Conservation (phyloP, 371 early-diverging fungal species). For the Rhizopus sp. region DNA sequence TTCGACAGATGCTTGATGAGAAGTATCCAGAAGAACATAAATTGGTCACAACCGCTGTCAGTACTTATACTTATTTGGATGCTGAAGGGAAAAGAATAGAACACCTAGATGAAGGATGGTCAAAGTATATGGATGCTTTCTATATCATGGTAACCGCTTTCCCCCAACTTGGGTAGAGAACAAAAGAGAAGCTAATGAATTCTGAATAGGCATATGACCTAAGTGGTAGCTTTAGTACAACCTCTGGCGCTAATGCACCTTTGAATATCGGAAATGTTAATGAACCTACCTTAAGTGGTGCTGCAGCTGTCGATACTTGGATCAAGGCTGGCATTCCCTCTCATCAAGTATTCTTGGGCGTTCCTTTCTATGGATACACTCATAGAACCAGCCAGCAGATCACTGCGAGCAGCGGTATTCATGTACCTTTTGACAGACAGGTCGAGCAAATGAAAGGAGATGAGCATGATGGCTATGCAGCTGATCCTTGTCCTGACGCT, state of each 20-base stretch:
- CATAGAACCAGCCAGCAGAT: constrained; percentile 15
- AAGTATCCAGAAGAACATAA: constrained; percentile 36
- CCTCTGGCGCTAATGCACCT: constrained; percentile 64
- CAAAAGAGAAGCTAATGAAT: neutral
- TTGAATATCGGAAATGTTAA: constrained; percentile 34
- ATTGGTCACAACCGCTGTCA: constrained; percentile 32
- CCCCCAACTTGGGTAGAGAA: too few species aligned
- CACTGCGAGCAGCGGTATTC: constrained; percentile 7
- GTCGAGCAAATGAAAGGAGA: constrained; percentile 28
- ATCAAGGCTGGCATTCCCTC: constrained; percentile 57
- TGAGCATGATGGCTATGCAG: constrained; percentile 20
- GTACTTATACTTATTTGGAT: constrained; percentile 23
- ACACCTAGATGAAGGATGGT: constrained; percentile 36
- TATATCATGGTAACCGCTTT: constrained; percentile 52
- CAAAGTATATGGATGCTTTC: constrained; percentile 59
- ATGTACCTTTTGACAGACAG: constrained; percentile 11
- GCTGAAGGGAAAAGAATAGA: constrained; percentile 8
- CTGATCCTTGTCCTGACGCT: constrained; percentile 29
- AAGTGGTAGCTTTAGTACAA: constrained; percentile 32
- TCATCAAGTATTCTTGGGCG: constrained; percentile 54
- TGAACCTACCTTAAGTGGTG: constrained; percentile 16
- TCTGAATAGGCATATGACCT: constrained; percentile 38
- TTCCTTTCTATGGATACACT: constrained; percentile 62
- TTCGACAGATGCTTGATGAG: constrained; percentile 29
- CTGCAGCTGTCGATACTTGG: constrained; percentile 48